Percentiles rank a stretch among this genome's conserved stretches.
Evolutionary conservation across 352 stramenopile species (phyloP).

Genomic region (Albugo laibachii): DNA sequence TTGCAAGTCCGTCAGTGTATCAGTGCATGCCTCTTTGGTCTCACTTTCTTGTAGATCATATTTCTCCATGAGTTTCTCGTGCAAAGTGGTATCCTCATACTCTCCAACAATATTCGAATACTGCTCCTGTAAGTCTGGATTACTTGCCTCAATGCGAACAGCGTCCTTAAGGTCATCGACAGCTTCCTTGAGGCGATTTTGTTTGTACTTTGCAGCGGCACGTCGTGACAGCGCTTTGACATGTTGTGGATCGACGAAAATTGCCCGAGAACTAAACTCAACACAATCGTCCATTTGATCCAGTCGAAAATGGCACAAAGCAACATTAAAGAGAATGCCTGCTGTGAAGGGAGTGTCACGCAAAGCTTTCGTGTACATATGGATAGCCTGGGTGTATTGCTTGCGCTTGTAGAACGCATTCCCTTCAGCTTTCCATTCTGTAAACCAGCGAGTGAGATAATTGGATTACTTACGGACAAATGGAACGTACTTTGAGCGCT

Average conservation of each 20-base stretch:
- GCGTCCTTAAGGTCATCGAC: slow-evolving; percentile 32
- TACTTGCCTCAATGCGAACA: slow-evolving; percentile 19
- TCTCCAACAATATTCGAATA: slow-evolving; percentile 51
- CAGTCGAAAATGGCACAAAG: slow-evolving; percentile 32
- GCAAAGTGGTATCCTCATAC: slow-evolving; percentile 29
- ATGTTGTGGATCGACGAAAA: slow-evolving; percentile 30
- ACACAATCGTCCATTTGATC: slow-evolving; percentile 29
- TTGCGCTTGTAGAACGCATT: slow-evolving; percentile 42
- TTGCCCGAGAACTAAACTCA: slow-evolving; percentile 43
- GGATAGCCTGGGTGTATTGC: slow-evolving; percentile 29
- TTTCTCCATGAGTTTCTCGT: slow-evolving; percentile 11
- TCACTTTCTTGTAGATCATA: not conserved
- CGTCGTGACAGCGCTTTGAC: slow-evolving; percentile 56
- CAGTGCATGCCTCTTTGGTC: too few species aligned
- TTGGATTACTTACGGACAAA: not conserved
- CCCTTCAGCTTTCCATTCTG: slow-evolving; percentile 34
- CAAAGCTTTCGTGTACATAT: slow-evolving; percentile 49
- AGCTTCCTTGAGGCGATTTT: slow-evolving; percentile 24
- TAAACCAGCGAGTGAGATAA: not conserved
- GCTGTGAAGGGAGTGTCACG: slow-evolving; percentile 30
- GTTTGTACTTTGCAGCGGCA: slow-evolving; percentile 23
- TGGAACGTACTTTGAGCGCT: slow-evolving; percentile 25
- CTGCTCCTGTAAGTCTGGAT: slow-evolving; percentile 43
- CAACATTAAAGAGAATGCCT: slow-evolving; percentile 45
- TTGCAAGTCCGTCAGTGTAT: too few species aligned